Conservation (phyloP, 495 filamentous ascomycete species). For the Penicillium alfredii region DNA sequence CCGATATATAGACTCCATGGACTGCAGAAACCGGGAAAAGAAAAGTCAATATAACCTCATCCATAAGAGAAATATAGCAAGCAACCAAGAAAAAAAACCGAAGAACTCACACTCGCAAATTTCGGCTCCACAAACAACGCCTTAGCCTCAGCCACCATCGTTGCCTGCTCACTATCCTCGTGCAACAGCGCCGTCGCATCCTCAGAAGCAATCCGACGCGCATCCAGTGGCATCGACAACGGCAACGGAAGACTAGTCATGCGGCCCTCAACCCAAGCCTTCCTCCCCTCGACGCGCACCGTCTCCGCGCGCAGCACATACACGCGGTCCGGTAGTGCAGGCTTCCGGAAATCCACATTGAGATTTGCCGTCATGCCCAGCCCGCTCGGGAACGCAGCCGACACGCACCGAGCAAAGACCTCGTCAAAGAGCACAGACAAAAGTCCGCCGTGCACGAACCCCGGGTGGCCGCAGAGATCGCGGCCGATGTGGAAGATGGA, state of each 20-base stretch:
- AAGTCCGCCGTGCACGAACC: slow-evolving; percentile 38
- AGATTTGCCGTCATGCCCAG: slow-evolving; percentile 59
- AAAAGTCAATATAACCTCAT: too few species aligned
- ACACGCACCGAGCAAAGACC: slow-evolving; percentile 37
- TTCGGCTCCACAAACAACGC: slow-evolving; percentile 87
- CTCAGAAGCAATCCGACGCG: slow-evolving; percentile 1
- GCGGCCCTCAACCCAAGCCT: slow-evolving; percentile 37
- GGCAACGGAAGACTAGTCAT: slow-evolving; percentile 27
- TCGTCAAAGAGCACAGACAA: slow-evolving; percentile 37
- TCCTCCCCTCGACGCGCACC: slow-evolving; percentile 34
- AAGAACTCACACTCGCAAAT: slow-evolving; percentile 57
- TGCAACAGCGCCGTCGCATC: slow-evolving; percentile 9
- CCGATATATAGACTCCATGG: slow-evolving; percentile 36
- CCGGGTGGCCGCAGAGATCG: slow-evolving; percentile 35
- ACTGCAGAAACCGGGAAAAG: too few species aligned
- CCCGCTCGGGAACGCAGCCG: slow-evolving; percentile 33
- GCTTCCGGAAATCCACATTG: slow-evolving; percentile 56
- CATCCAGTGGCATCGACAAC: slow-evolving; percentile 5
- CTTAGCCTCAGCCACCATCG: slow-evolving; percentile 66
- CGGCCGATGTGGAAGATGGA: slow-evolving; percentile 35
- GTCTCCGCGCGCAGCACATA: slow-evolving; percentile 56
- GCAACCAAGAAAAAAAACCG: background rate
- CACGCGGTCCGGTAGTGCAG: slow-evolving; percentile 53
- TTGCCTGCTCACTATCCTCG: slow-evolving; percentile 46
- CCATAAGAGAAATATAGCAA: too few species aligned